Evolutionary conservation across 371 early-diverging fungal species (phyloP), one percentile per base, ranked within the genome.

Genomic region (Saksenaea oblongispora): DNA sequence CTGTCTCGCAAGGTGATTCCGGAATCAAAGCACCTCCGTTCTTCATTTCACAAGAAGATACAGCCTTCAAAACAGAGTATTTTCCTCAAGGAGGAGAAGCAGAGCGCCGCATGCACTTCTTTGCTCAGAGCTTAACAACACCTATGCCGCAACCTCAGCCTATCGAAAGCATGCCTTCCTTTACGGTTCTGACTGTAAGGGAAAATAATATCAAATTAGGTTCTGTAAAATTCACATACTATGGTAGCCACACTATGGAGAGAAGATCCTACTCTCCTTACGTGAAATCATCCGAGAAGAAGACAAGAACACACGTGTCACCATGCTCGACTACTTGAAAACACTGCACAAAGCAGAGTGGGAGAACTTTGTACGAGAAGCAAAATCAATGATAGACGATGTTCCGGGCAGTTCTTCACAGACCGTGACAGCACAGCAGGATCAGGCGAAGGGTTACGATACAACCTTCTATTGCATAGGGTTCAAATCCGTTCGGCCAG

Each of bases 61-160:
- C 86, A 7, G 87, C 91, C 5, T 84, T 90, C 63, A 84, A 87
- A 61, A 78, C 86, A n/a, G 89, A 92, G 63, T 94, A 85, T 55
- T 92, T 88, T 61, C 92, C 91, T 0, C 75, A 84, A 22, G 84
- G 86, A 34, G 88, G 88, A 18, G 94, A 94, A 73, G 95, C 94
- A 1, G 86, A 92, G 72, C 86, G 95, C 27, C 87, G 95, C n/a
- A 87, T 95, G 62, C 86, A 88, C 13, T 95, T 93, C 73, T 93
- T 95, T 80, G 94, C 94, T 0, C 92, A 93, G 69, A 91, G 91
- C 58, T 75, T 95, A 72, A 90, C 93, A 17, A 92, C 92, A 14
- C 84, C 89, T 0, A 90, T 95, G 64, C 95, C 94, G 0, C 89
- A 91, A 67, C 91, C 95, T 0, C 67, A 92, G n/a, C 89, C 94